These are phyloP conservation scores for Didymella keratinophila DNA, from an alignment of 2,329 filamentous ascomycete genomes.

Conservation along the genomic window DNA sequence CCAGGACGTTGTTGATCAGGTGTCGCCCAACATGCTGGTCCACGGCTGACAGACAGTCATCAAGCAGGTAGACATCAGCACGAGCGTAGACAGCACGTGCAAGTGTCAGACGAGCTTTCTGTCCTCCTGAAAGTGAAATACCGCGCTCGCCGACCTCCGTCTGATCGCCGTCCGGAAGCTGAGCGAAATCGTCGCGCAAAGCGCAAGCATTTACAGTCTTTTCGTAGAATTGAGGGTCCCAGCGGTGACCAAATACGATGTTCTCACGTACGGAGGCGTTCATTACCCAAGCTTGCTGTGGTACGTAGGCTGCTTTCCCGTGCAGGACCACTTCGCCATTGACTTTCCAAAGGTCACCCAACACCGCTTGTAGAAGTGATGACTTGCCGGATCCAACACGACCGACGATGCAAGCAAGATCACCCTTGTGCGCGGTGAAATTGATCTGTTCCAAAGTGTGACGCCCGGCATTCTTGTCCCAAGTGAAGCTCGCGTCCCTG, in stretches of 20 bases:
- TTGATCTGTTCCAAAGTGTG: constrained; percentile 82
- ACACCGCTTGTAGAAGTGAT: constrained; percentile 84
- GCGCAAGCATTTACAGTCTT: constrained; percentile 92
- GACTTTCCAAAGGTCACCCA: constrained; percentile 91
- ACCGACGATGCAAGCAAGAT: constrained; percentile 90
- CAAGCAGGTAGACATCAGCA: constrained; percentile 94
- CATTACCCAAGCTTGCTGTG: constrained; percentile 95
- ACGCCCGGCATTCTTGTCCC: constrained; percentile 80
- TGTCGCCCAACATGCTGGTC: constrained; percentile 97
- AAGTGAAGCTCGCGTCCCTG: constrained; percentile 87
- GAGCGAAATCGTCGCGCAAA: constrained; percentile 86
- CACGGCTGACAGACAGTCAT: constrained; percentile 95
- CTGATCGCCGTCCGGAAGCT: constrained; percentile 92
- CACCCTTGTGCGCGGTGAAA: constrained; percentile 88
- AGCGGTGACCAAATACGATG: constrained; percentile 94
- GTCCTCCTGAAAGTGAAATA: constrained; percentile 93
- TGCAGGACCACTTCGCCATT: constrained; percentile 83
- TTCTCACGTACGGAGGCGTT: constrained; percentile 98
- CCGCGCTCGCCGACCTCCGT: constrained; percentile 96
- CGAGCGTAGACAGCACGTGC: constrained; percentile 95
- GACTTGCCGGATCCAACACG: constrained; percentile 96
- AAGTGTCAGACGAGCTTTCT: constrained; percentile 91
- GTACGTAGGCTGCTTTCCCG: constrained; percentile 87
- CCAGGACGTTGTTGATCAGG: constrained; percentile 92
- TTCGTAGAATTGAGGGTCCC: constrained; percentile 93